Evolutionary conservation across 176 grass and related monocot species (phyloP).

Genomic region (Poa annua): DNA sequence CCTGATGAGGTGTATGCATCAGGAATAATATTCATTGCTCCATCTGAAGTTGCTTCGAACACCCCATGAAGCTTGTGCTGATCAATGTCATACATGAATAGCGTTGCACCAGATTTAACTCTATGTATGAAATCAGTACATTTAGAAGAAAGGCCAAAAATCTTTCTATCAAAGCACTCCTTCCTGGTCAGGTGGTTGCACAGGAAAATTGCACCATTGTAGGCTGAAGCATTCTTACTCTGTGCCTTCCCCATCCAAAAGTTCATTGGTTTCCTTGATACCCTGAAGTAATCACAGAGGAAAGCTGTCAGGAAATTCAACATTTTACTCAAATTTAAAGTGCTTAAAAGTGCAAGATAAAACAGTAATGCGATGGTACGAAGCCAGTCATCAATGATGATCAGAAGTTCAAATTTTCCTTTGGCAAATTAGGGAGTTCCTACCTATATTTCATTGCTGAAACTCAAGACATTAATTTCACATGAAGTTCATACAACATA

Average conservation of each 20-base stretch:
- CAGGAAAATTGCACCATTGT: constrained; percentile 61
- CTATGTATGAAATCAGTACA: constrained; percentile 50
- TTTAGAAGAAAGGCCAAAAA: constrained; percentile 52
- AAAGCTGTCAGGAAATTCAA: constrained; percentile 22
- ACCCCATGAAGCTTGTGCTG: constrained; percentile 63
- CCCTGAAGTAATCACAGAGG: constrained; percentile 24
- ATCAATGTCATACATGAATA: constrained; percentile 60
- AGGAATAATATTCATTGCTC: constrained; percentile 60
- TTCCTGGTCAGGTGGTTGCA: constrained; percentile 44
- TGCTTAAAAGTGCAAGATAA: not conserved
- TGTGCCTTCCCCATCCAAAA: constrained; percentile 42
- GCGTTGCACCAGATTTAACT: constrained; percentile 56
- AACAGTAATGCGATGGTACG: not conserved
- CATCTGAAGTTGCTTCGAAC: constrained; percentile 74
- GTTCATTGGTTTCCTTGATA: constrained; percentile 46
- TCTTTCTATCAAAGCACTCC: constrained; percentile 57
- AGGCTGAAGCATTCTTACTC: constrained; percentile 24
- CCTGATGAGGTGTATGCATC: constrained; percentile 52
- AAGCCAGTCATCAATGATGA: constrained; percentile 3
- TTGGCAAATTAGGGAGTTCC: not conserved
- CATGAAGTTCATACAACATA: constrained; percentile 10
- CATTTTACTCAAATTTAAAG: constrained; percentile 13
- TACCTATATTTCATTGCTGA: not conserved
- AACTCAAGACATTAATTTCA: not conserved
- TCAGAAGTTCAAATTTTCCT: not conserved